Conservation (phyloP, 176 grass and related monocot genomes). For the Metroxylon sagu region DNA sequence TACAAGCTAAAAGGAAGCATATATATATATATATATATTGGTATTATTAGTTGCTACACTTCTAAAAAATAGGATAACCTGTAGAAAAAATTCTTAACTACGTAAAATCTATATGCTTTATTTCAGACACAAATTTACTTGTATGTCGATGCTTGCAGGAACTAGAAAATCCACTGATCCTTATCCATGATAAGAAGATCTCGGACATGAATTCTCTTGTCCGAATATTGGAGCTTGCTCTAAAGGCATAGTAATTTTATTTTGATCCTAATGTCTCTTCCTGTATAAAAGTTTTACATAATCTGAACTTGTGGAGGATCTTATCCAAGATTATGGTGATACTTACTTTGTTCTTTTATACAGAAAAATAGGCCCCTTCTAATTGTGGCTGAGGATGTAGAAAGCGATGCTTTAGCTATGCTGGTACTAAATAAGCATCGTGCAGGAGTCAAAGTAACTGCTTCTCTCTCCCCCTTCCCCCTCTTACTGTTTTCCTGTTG, state of each 20-base stretch:
- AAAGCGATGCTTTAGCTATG: conserved; percentile 72
- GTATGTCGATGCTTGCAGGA: conserved; percentile 41
- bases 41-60: no score
- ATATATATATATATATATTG: no score
- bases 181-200: conserved; percentile 98
- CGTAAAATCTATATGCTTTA: no score
- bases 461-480: not conserved
- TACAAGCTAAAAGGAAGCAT: no score
- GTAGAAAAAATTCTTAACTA: no score
- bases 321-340: not conserved
- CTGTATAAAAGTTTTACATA: no score
- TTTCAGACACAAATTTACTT: no score
- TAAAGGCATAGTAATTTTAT: conserved; percentile 40
- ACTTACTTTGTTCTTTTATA: conserved; percentile 28
- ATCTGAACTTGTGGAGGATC: not conserved
- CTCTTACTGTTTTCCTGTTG: no score
- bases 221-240: conserved; percentile 55
- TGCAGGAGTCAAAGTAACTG: conserved; percentile 67
- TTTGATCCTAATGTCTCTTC: not conserved
- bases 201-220: conserved; percentile 76
- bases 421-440: conserved; percentile 86
- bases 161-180: conserved; percentile 70
- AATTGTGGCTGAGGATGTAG: conserved; percentile 79
- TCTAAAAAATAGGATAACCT: no score
- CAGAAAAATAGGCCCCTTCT: conserved; percentile 66